A percentile compares a stretch with the other conserved stretches of the same genome.
Evolutionary conservation across 2,329 filamentous ascomycete species (phyloP).

Genomic region (Sordariomycetes sp.): DNA sequence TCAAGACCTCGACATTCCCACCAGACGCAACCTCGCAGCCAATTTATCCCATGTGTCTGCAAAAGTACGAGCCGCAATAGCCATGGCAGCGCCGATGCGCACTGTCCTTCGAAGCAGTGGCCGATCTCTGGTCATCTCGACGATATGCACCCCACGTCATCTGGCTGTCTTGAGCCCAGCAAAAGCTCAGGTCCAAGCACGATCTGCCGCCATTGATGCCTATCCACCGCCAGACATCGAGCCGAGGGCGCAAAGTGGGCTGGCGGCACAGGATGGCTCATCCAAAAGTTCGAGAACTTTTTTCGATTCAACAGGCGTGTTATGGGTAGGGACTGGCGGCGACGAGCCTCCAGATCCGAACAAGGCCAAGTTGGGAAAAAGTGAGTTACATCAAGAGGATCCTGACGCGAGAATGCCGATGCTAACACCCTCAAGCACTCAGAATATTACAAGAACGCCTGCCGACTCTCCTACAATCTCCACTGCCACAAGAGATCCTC

Average conservation of each 20-base stretch:
- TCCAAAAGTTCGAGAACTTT: slow-evolving; percentile 13
- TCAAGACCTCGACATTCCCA: no score
- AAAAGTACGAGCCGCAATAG: slow-evolving; percentile 7
- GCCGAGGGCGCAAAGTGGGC: no score
- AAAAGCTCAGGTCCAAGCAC: slow-evolving; percentile 19
- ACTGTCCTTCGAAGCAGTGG: slow-evolving; percentile 14
- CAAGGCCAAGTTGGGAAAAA: slow-evolving; percentile 55
- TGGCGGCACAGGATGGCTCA: slow-evolving; percentile 5
- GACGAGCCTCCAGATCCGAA: slow-evolving; percentile 39
- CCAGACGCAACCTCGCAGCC: no score
- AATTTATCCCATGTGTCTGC: no score
- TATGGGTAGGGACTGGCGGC: slow-evolving; percentile 14
- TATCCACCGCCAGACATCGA: slow-evolving; percentile 3
- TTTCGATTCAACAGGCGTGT: slow-evolving; percentile 21
- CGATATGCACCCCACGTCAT: slow-evolving; percentile 12
- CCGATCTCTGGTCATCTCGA: slow-evolving; percentile 5
- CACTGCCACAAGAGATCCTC: slow-evolving; percentile 66
- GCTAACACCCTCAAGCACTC: slow-evolving; percentile 35
- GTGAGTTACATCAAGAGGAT: slow-evolving; percentile 26
- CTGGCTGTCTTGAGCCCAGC: slow-evolving; percentile 18
- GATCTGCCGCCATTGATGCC: slow-evolving; percentile 2
- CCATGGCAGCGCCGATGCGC: slow-evolving; percentile 25
- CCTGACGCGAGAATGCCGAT: neutral
- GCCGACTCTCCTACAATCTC: slow-evolving; percentile 57
- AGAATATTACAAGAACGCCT: slow-evolving; percentile 56